Conservation (phyloP, 2,329 filamentous ascomycete genomes). For the Trematosphaeria pertusa region DNA sequence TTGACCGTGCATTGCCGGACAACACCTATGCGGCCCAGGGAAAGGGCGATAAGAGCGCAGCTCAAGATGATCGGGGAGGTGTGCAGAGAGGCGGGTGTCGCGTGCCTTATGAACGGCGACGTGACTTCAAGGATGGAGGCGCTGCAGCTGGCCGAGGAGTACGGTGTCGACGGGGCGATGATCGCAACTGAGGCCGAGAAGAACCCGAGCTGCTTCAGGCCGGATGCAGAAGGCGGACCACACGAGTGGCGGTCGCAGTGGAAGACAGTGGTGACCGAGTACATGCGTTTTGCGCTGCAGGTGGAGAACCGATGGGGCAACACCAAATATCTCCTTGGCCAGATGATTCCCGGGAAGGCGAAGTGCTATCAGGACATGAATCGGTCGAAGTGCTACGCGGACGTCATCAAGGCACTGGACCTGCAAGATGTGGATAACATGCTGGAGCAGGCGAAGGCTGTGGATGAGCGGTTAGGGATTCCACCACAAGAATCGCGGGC, state of each 20-base stretch:
- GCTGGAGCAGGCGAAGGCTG: constrained; percentile 66
- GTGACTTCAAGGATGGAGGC: constrained; percentile 79
- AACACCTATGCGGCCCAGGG: constrained; percentile 90
- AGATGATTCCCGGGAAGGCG: constrained; percentile 84
- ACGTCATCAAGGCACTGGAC: constrained; percentile 70
- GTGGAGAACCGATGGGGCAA: constrained; percentile 89
- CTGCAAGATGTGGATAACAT: constrained; percentile 71
- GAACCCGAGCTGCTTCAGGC: constrained; percentile 87
- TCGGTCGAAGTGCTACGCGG: constrained; percentile 72
- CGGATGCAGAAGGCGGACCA: constrained; percentile 69
- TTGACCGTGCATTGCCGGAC: constrained; percentile 96
- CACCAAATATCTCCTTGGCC: constrained; percentile 87
- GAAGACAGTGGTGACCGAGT: constrained; percentile 78
- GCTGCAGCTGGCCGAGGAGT: constrained; percentile 74
- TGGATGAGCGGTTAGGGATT: constrained; percentile 70
- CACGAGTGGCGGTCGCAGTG: constrained; percentile 65
- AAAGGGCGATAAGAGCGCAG: constrained; percentile 85
- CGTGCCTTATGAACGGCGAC: constrained; percentile 95
- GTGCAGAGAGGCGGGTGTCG: constrained; percentile 84
- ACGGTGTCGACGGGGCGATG: constrained; percentile 92
- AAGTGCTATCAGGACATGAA: constrained; percentile 68
- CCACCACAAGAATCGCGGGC: constrained; percentile 59
- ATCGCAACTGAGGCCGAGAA: constrained; percentile 92
- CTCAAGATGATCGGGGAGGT: constrained; percentile 81
- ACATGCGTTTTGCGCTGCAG: constrained; percentile 74